Evolutionary conservation across 768 basidiomycete genomes (phyloP).

Genomic region (Naganishia onofrii): DNA sequence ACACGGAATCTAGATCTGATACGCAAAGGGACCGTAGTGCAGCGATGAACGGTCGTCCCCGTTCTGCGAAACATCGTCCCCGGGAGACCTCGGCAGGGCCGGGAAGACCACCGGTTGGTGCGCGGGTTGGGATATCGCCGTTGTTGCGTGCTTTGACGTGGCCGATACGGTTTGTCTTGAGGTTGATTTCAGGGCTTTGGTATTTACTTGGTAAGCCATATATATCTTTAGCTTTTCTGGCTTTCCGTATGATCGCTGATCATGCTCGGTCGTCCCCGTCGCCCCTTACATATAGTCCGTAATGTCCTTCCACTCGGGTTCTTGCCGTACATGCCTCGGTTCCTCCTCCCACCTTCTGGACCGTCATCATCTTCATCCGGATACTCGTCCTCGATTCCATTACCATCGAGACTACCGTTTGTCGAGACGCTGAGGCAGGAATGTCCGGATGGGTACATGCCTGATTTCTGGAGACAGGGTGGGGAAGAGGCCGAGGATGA

Average conservation of each 20-base stretch:
- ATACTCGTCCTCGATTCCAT: constrained; percentile 12
- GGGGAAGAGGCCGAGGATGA: constrained; percentile 34
- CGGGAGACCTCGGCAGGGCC: background rate
- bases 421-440: constrained; percentile 6
- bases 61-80: background rate
- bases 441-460: constrained; percentile 19
- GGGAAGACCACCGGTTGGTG: constrained; percentile 17
- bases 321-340: constrained; percentile 43
- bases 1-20: background rate
- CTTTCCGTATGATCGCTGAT: no score
- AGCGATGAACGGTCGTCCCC: background rate
- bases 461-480: constrained; percentile 29
- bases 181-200: constrained; percentile 43
- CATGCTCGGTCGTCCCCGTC: no score
- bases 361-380: background rate
- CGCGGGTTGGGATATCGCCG: constrained; percentile 36
- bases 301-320: constrained; percentile 47
- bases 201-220: constrained; percentile 44
- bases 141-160: constrained; percentile 37
- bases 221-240: background rate
- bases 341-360: constrained; percentile 40
- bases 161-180: constrained; percentile 38
- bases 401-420: background rate
- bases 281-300: constrained; percentile 44
- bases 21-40: background rate